Evolutionary conservation across 225 moss, liverwort and hornwort genomes (phyloP).

Genomic region (Climacium dendroides): DNA sequence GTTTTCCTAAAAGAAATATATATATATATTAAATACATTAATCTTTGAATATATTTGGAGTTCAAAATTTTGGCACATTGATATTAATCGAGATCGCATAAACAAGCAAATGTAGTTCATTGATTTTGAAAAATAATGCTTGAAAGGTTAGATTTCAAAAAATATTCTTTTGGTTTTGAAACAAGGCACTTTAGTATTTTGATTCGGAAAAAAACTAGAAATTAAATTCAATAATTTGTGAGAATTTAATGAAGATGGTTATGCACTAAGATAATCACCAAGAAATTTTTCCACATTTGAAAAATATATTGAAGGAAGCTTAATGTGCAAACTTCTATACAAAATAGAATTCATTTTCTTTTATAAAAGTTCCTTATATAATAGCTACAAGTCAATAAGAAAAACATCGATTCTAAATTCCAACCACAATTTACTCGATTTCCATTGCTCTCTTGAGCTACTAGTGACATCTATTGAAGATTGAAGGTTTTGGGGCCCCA

Average conservation of each 20-base stretch:
- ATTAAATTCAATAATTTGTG: background rate
- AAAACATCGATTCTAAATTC: background rate
- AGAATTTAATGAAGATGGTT: background rate
- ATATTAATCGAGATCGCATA: background rate
- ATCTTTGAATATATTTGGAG: background rate
- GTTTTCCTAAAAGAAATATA: background rate
- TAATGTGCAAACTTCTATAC: background rate
- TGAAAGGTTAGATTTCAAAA: background rate
- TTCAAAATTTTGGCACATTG: background rate
- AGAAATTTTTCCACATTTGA: background rate
- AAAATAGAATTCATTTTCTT: fast-evolving
- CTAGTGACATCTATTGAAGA: background rate
- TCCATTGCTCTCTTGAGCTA: fast-evolving
- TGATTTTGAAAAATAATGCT: background rate
- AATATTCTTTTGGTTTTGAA: background rate
- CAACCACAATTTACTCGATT: background rate
- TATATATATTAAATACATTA: too few relatives aligned
- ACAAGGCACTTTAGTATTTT: background rate
- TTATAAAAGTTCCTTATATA: background rate
- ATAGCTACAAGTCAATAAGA: background rate
- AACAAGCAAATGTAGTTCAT: background rate
- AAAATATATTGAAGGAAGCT: background rate
- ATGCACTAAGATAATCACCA: background rate
- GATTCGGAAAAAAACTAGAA: fast-evolving
- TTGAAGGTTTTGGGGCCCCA: fast-evolving